These are phyloP conservation scores for Chlorokybus atmophyticus DNA, from an alignment of 139 green algal species.

Conservation along the genomic window DNA sequence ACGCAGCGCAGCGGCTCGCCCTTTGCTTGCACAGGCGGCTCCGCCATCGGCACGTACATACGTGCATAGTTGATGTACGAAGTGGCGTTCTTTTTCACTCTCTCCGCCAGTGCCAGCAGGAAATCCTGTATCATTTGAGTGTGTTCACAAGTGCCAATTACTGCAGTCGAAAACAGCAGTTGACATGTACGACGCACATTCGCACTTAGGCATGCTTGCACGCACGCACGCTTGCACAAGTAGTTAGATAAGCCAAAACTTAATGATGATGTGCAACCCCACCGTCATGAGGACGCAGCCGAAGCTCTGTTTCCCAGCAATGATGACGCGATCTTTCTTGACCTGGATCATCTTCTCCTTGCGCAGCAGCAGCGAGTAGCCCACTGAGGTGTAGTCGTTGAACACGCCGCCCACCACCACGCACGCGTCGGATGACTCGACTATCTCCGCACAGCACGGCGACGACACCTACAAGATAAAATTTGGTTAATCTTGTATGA, in stretches of 20 bases:
- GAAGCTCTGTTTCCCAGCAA: slow-evolving; percentile 40
- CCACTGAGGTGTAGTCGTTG: slow-evolving; percentile 60
- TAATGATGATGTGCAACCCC: too few species aligned
- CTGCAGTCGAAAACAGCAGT: too few species aligned
- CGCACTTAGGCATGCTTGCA: too few species aligned
- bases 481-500: neutral
- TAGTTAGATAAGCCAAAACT: too few species aligned
- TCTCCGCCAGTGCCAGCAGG: slow-evolving; percentile 31
- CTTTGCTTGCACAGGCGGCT: neutral
- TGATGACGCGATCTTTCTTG: slow-evolving; percentile 33
- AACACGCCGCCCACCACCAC: slow-evolving; percentile 29
- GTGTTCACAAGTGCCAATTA: too few species aligned
- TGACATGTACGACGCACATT: too few species aligned
- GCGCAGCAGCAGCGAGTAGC: slow-evolving; percentile 54
- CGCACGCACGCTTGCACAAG: too few species aligned
- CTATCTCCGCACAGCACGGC: slow-evolving; percentile 40
- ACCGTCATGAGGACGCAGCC: slow-evolving; percentile 52
- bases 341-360: slow-evolving; percentile 38
- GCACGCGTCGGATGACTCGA: slow-evolving; percentile 42
- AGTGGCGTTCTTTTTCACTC: slow-evolving; percentile 30
- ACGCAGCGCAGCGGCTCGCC: slow-evolving; percentile 30
- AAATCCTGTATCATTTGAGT: too few species aligned
- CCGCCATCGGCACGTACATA: slow-evolving; percentile 34
- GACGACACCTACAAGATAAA: slow-evolving; percentile 27
- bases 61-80: slow-evolving; percentile 38